phyloP scores from a whole-genome alignment of 2,329 filamentous ascomycete species.

The Nectriaceae sp. region DNA sequence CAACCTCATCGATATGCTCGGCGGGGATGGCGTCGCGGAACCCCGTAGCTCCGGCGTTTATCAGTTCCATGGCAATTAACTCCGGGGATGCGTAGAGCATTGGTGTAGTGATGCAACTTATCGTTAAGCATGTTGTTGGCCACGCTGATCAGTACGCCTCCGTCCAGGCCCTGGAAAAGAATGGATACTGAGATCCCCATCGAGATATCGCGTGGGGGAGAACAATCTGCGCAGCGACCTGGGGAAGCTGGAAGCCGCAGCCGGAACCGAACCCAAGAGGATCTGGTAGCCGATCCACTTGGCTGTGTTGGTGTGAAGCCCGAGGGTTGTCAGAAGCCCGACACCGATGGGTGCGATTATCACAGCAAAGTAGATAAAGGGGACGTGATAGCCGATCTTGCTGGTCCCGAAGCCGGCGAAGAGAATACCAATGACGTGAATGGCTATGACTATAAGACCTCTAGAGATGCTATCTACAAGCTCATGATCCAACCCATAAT shows the following conservation, averaged over 20 bases:
- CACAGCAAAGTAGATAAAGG: background rate
- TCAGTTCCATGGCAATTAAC: constrained; percentile 2
- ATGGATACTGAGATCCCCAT: constrained; percentile 3
- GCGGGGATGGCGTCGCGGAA: constrained; percentile 6
- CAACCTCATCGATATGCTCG: background rate
- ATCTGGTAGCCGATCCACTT: background rate
- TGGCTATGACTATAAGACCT: no score
- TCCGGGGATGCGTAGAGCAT: constrained; percentile 14
- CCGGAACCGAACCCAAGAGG: constrained; percentile 5
- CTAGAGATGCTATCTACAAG: no score
- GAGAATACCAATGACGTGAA: background rate
- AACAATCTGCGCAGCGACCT: constrained; percentile 4
- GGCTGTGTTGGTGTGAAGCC: background rate
- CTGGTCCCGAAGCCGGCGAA: background rate
- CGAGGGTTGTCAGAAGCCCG: background rate
- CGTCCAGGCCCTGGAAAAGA: constrained; percentile 1
- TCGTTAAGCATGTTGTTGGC: constrained; percentile 1
- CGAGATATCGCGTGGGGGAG: constrained; percentile 1
- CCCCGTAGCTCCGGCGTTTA: constrained; percentile 8
- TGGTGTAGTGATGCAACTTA: background rate
- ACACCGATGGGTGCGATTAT: background rate
- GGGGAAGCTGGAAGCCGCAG: constrained; percentile 3
- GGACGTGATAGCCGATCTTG: background rate
- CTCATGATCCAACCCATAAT: no score
- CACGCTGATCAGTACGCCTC: background rate